Evolutionary conservation across 2,329 filamentous ascomycete species (phyloP), one percentile per base, ranked within the genome.

Genomic region (Fusarium annulatum): DNA sequence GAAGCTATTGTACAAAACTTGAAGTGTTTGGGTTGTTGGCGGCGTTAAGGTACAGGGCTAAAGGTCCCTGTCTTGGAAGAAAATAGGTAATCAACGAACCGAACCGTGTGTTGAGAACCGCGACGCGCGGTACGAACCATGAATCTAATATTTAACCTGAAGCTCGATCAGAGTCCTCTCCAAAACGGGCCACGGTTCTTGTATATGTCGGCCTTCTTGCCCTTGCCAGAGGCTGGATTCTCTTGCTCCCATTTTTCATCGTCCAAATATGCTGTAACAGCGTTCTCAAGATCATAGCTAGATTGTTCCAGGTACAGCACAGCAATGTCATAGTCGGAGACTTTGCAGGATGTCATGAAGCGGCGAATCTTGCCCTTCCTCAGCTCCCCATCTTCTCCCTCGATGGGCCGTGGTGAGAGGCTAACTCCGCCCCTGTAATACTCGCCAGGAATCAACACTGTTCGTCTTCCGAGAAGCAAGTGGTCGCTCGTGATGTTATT

Each of bases 321-420:
- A 3, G 94, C 94, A 57, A 94, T 85, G 79, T 94, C 92, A 83
- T 91, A 95, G 85, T 95, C 92, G 30, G 89, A 85, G 34, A 94
- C 92, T 80, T 96, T 96, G 82, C 91, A 94, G 3, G 87, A 86
- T 5, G 94, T 90, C 93, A 95, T 95, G 86, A 92, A 96, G 69
- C 92, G 88, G 46, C 94, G 86, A 39, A 96, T 87, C 78, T 91
- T 91, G 23, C 84, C 86, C 82, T 94, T 95, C 71, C 90, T 87
- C 56, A 88, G 84, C 82, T 93, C 91, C 77, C 94, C 93, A 51
- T 93, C 92, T 78, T 94, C 93, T 53, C 91, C 90, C 61, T 93
- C 92, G n/a, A 93, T 76, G 0, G 93, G 93, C 34, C 88, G 85
- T 3, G 93, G 92, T 51, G 91, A 93, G 30, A 95, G 83, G 75